A percentile compares a stretch with the other conserved stretches of the same genome.
Conservation (phyloP, 257 asterid species). For the Salvia rosmarinus region DNA sequence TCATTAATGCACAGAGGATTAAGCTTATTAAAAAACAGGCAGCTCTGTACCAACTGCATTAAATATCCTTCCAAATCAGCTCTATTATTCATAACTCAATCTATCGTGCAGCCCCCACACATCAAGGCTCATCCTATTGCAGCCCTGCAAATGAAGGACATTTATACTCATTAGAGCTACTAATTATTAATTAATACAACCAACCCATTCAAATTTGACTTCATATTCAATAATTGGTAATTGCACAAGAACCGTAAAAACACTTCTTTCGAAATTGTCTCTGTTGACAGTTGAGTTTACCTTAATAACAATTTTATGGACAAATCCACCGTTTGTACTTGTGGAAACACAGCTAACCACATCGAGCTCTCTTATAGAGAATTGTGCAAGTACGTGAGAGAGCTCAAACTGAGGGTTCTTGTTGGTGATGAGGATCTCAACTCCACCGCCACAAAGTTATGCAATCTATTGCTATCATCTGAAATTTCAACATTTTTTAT, state of each 20-base stretch:
- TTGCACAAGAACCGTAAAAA: too few relatives aligned
- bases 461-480: background rate
- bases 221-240: too few relatives aligned
- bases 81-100: too few relatives aligned
- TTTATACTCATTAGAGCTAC: background rate
- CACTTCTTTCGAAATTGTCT: background rate
- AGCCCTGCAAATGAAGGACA: slow-evolving; percentile 16
- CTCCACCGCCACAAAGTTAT: slow-evolving; percentile 39
- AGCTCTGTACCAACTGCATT: too few relatives aligned
- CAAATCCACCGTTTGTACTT: slow-evolving; percentile 32
- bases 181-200: background rate
- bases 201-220: background rate
- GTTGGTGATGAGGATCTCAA: slow-evolving; percentile 50
- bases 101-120: slow-evolving; percentile 27
- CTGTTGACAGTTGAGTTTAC: slow-evolving; percentile 39
- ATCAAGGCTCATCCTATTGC: slow-evolving; percentile 21
- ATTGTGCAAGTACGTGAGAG: slow-evolving; percentile 42
- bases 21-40: too few relatives aligned
- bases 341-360: slow-evolving; percentile 56
- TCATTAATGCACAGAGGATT: too few relatives aligned
- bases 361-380: slow-evolving; percentile 39
- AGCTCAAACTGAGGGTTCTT: slow-evolving; percentile 34
- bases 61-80: too few relatives aligned
- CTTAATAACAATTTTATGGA: slow-evolving; percentile 56
- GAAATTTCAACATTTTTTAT: too few relatives aligned